Base-by-base conservation (phyloP, 495 filamentous ascomycete species). In the Neurospora intermedia region DNA sequence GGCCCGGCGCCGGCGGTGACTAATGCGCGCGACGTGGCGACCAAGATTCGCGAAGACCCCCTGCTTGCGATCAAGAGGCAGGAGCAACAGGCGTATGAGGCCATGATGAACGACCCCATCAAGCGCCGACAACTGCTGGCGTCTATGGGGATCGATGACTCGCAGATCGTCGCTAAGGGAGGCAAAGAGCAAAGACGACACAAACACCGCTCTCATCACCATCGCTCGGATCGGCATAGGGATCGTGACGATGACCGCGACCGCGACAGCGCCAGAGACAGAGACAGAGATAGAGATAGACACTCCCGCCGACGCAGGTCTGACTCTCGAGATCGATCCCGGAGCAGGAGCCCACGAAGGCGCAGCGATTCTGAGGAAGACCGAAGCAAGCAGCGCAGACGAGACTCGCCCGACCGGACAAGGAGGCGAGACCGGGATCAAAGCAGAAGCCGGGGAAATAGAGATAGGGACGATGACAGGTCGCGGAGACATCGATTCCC, bases 21-120 rank as follows among this genome's bases (percentile, higher is more conserved):
- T 79, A 91, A 87, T 71, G 81, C 88, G 59, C 85, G 93, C 46
- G 96, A 98, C 81, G 91, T 90, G 0, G 90, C 92, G 73, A 76
- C 87, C 15, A 99, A 99, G 83, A 90, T 98, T 69, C 82, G 92
- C 78, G 91, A 94, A 71, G 96, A 99, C 78, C 96, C 96, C 43
- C 82, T 99, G 76, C 80, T 99, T 42, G 92, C 93, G 69, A 96
- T 99, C 78, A 97, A 95, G 86, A 92, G 88, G 81, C 89, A 93
- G 80, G 94, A 98, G 78, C 94, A 98, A 82, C 92, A 92, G 72
- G 93, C 93, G 7, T 94, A 94, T 77, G 93, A 98, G 81, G 89
- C 89, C 0, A 89, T 92, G 85, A 93, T 97, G 86, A 96, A 93
- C 73, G 93, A 97, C 77, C 89, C 92, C 4, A 85, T 91, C 59